A percentile compares a stretch with the other conserved stretches of the same genome.
These are phyloP conservation scores for Hordeum pubiflorum DNA, from an alignment of 202 grass and related monocot genomes.

Conservation along the genomic window DNA sequence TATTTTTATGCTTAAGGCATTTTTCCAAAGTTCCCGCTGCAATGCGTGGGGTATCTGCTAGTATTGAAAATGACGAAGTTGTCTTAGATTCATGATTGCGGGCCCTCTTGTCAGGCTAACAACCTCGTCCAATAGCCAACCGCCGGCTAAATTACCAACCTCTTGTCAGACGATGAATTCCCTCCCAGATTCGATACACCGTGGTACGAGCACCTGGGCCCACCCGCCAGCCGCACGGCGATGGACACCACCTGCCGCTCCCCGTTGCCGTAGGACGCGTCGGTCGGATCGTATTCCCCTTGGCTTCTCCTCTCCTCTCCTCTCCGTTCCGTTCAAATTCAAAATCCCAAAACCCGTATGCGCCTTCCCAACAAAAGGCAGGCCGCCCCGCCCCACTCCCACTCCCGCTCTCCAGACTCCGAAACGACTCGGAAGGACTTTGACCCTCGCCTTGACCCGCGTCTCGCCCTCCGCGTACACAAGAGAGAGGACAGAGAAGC, in stretches of 20 bases:
- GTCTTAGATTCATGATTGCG: no score
- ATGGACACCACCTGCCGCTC: not conserved
- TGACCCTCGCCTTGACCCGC: not conserved
- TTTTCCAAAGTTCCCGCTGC: no score
- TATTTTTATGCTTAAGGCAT: no score
- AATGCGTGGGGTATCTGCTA: no score
- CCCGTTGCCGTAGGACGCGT: not conserved
- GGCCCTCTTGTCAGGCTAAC: no score
- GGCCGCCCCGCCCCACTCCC: not conserved
- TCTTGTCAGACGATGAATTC: no score
- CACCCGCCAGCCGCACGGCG: not conserved
- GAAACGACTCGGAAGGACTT: not conserved
- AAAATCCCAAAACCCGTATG: slow-evolving; percentile 12
- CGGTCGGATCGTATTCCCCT: not conserved
- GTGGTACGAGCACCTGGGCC: no score
- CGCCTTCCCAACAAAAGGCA: not conserved
- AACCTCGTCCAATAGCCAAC: no score
- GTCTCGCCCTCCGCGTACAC: not conserved
- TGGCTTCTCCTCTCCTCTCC: not conserved
- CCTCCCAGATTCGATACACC: no score
- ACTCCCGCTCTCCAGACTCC: not conserved
- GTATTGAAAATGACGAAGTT: no score
- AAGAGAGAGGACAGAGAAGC: not conserved
- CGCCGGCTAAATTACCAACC: no score
- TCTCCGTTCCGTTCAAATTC: slow-evolving; percentile 5